phyloP scores from a whole-genome alignment of 2,329 filamentous ascomycete genomes.

The Rosellinia necatrix region DNA sequence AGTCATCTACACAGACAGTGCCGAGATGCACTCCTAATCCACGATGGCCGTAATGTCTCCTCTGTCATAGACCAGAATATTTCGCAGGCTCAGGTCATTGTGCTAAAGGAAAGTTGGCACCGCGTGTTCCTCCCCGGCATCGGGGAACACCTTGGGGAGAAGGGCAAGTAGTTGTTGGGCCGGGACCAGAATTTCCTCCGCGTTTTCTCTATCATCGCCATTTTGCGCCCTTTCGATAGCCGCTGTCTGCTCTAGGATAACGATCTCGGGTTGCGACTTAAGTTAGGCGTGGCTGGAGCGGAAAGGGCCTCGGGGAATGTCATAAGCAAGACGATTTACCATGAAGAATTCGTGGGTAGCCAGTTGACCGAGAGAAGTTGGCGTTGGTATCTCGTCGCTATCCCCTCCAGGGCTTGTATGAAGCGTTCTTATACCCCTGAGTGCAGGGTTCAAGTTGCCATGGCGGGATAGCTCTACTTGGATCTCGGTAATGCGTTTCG shows the following conservation, averaged over 20 bases:
- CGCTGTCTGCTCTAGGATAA: not conserved
- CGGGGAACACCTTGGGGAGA: conserved; percentile 4
- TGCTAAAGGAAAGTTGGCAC: conserved; percentile 6
- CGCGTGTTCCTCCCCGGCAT: not conserved
- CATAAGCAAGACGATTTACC: not conserved
- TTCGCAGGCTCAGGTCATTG: conserved; percentile 9
- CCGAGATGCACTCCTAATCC: conserved; percentile 15
- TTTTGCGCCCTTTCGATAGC: not conserved
- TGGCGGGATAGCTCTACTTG: conserved; percentile 9
- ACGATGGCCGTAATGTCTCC: conserved; percentile 13
- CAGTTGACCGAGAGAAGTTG: not conserved
- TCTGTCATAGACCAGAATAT: conserved; percentile 7
- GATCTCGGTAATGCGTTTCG: conserved; percentile 8
- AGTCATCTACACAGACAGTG: conserved; percentile 7
- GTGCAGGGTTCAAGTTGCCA: not conserved
- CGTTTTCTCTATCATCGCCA: conserved; percentile 9
- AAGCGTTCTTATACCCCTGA: conserved; percentile 9
- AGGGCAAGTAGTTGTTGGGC: conserved; percentile 2
- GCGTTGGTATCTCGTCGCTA: not conserved
- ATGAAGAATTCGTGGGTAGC: conserved; percentile 5
- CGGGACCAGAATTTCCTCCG: not conserved
- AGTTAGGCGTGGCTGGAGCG: conserved; percentile 7
- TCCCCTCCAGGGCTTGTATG: not conserved
- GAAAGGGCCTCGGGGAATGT: conserved; percentile 14
- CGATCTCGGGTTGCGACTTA: not conserved